Percentiles rank a stretch among this genome's conserved stretches.
These are phyloP conservation scores for Magnusiomyces magnusii DNA, from an alignment of 1,139 yeast genomes.

Conservation along the genomic window DNA sequence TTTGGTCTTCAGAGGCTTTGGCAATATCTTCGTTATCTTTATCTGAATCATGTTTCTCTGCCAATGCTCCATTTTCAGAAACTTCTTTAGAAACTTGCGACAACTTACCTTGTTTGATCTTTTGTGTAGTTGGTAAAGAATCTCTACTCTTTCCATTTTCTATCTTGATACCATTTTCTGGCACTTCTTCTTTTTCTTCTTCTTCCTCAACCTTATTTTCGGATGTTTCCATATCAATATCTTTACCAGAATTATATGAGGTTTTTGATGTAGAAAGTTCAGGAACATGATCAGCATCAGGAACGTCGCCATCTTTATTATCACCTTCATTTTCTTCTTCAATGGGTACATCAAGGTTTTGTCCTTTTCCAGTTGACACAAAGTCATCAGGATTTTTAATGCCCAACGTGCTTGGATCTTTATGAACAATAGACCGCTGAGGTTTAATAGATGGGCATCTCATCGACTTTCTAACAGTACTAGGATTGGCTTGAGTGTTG, in stretches of 20 bases:
- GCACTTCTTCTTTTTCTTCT: neutral
- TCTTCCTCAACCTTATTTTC: neutral
- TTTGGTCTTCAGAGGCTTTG: constrained; percentile 6
- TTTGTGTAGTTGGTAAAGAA: constrained; percentile 3
- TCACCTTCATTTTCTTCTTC: neutral
- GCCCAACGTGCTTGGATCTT: neutral
- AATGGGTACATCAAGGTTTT: too few species aligned
- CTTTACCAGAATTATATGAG: neutral
- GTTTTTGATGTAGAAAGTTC: constrained; percentile 1
- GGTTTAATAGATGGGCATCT: constrained; percentile 1
- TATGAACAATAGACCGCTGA: neutral
- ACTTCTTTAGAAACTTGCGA: constrained; percentile 2
- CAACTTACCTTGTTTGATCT: neutral
- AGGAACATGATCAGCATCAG: constrained; percentile 1
- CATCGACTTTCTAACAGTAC: neutral
- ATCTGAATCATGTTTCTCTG: constrained; percentile 7
- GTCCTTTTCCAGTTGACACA: too few species aligned
- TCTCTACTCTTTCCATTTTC: neutral
- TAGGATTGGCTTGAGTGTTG: neutral
- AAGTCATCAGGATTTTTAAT: constrained; percentile 7
- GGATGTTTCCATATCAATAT: constrained; percentile 2
- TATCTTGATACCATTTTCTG: neutral
- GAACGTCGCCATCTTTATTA: neutral
- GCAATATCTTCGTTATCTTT: constrained; percentile 12
- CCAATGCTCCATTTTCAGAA: neutral